Base-by-base conservation (phyloP, 2,329 filamentous ascomycete genomes). In the Xylaria polymorpha region DNA sequence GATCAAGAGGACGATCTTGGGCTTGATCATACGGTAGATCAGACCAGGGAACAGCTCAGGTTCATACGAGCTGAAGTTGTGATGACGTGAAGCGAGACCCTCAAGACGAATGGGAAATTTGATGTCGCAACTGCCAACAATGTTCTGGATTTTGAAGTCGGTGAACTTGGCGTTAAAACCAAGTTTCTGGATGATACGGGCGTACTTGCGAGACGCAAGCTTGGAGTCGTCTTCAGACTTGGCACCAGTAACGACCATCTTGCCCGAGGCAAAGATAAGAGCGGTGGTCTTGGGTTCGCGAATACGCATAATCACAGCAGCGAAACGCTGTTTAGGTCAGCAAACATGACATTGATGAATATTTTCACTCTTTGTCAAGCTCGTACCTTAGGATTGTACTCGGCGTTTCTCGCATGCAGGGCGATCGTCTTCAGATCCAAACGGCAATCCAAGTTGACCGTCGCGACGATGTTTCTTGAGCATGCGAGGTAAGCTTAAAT, bases 11-110 rank as follows among this genome's bases (percentile, higher is more conserved):
- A 98, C 95, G 75, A 98, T 97, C 90, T 98, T 98, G 22, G 96
- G 96, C 87, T 98, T 98, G 87, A 98, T 98, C 96, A 99, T 99
- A 81, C 96, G 94, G 85, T 99, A 99, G 84, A 99, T 99, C 61
- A 99, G 91, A 89, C 96, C 96, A 78, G 96, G 96, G 88, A 98
- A 99, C 81, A 99, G 83, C 81, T 99, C 96, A 74, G 96, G 96
- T 83, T 99, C 96, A 83, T 99, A 99, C 67, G 94, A 98, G 83
- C 93, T 97, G 90, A 98, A 99, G 85, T 97, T 97, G 87, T 98
- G 95, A 88, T 99, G 96, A 83, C 94, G 94, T 75, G 92, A 96
- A 18, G 96, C 96, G 80, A 99, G 86, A 83, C 96, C 96, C 81
- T 98, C 96, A 68, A 99, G 87, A 74, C 96, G 94, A 76, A 99